These are phyloP conservation scores for Suillus variegatus DNA, from an alignment of 768 basidiomycete species.

Conservation along the genomic window DNA sequence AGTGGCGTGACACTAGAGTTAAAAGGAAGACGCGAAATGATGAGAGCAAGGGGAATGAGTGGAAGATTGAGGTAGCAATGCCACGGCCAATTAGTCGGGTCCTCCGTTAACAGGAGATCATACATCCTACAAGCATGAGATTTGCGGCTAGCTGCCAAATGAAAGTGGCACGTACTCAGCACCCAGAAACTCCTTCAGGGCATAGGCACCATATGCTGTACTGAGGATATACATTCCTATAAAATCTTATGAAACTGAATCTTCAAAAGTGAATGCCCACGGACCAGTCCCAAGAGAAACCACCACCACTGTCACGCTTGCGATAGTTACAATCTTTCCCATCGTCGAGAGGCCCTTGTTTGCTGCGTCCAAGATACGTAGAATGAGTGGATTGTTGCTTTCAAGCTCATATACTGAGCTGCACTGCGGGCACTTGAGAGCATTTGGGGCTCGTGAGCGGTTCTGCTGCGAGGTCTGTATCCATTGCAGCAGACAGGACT, in stretches of 20 bases:
- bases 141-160: background rate
- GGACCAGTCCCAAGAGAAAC: slow-evolving; percentile 63
- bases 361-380: slow-evolving; percentile 50
- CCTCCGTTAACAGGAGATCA: slow-evolving; percentile 62
- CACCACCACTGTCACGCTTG: slow-evolving; percentile 50
- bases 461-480: slow-evolving; percentile 69
- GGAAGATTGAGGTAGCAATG: slow-evolving; percentile 76
- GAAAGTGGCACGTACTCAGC: slow-evolving; percentile 47
- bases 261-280: slow-evolving; percentile 23
- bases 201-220: slow-evolving; percentile 73
- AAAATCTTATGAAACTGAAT: slow-evolving; percentile 32
- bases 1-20: slow-evolving; percentile 27
- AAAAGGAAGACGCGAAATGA: slow-evolving; percentile 57
- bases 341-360: slow-evolving; percentile 51
- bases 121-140: slow-evolving; percentile 48
- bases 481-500: slow-evolving; percentile 79
- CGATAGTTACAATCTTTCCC: slow-evolving; percentile 54
- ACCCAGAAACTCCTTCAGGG: slow-evolving; percentile 69
- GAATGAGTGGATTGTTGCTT: slow-evolving; percentile 57
- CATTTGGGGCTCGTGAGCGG: slow-evolving; percentile 53
- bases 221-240: slow-evolving; percentile 49
- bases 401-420: slow-evolving; percentile 64
- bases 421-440: slow-evolving; percentile 82
- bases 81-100: slow-evolving; percentile 75
- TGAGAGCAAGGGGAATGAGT: slow-evolving; percentile 65